These are phyloP conservation scores for Coemansia sp. DNA, from an alignment of 371 early-diverging fungal genomes.

Conservation along the genomic window DNA sequence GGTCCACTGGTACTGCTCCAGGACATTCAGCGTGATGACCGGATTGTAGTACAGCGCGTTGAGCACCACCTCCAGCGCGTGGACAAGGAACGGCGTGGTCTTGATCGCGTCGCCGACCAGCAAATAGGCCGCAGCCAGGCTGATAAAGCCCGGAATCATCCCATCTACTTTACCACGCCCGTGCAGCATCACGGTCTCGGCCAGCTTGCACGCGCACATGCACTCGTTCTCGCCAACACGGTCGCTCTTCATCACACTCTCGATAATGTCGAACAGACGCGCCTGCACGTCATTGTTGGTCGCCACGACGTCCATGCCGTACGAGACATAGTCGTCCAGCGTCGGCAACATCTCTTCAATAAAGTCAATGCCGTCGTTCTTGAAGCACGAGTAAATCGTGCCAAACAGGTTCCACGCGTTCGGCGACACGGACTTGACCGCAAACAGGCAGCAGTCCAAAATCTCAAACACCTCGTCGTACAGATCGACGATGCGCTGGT, in stretches of 20 bases:
- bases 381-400: slow-evolving; percentile 69
- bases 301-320: slow-evolving; percentile 71
- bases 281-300: slow-evolving; percentile 62
- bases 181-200: slow-evolving; percentile 76
- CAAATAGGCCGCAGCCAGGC: slow-evolving; percentile 65
- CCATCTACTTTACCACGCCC: slow-evolving; percentile 71
- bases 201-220: slow-evolving; percentile 71
- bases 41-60: slow-evolving; percentile 86
- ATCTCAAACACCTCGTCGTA: slow-evolving; percentile 87
- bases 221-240: slow-evolving; percentile 68
- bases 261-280: slow-evolving; percentile 68
- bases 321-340: slow-evolving; percentile 83
- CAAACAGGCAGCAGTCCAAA: slow-evolving; percentile 80
- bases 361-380: slow-evolving; percentile 72
- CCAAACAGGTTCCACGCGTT: slow-evolving; percentile 84
- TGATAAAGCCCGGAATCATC: slow-evolving; percentile 46
- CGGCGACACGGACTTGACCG: slow-evolving; percentile 74
- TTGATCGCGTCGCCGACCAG: slow-evolving; percentile 60
- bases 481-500: slow-evolving; percentile 71
- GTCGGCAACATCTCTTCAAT: slow-evolving; percentile 80
- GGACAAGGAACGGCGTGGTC: slow-evolving; percentile 58
- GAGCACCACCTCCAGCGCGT: slow-evolving; percentile 69
- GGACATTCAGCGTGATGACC: slow-evolving; percentile 62
- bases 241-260: slow-evolving; percentile 71
- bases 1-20: slow-evolving; percentile 77